These are phyloP conservation scores for Hemileia vastatrix DNA, from an alignment of 1,284 basidiomycete genomes.

Conservation along the genomic window DNA sequence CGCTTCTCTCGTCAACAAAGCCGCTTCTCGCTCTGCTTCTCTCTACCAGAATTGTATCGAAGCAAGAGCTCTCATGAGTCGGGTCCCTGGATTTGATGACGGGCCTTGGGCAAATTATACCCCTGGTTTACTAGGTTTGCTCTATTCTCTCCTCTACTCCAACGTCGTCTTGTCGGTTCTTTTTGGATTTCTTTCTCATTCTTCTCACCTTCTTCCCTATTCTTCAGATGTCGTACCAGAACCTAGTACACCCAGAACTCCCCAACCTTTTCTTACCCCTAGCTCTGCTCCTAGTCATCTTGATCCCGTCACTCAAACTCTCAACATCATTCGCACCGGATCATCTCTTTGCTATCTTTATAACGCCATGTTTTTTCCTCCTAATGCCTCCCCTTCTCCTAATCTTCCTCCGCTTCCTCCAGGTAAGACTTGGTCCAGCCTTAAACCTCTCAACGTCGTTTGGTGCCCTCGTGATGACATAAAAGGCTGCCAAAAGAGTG, in stretches of 20 bases:
- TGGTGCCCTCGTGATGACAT: constrained; percentile 56
- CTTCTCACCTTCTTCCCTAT: constrained; percentile 42
- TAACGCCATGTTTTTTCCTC: constrained; percentile 63
- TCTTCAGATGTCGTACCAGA: constrained; percentile 39
- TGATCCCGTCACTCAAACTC: constrained; percentile 70
- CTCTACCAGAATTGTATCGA: constrained; percentile 78
- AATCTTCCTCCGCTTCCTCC: constrained; percentile 45
- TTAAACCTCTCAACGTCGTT: constrained; percentile 54
- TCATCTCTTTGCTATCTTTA: constrained; percentile 89
- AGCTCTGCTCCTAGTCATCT: background rate
- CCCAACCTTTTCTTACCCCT: background rate
- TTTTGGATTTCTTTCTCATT: background rate
- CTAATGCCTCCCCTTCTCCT: constrained; percentile 3
- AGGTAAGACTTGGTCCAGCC: constrained; percentile 57
- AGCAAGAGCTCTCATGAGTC: constrained; percentile 61
- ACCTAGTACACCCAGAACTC: constrained; percentile 32
- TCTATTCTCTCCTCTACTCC: constrained; percentile 47
- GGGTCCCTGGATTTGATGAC: constrained; percentile 57
- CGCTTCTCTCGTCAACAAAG: constrained; percentile 62
- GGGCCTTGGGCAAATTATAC: constrained; percentile 20
- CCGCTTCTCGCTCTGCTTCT: constrained; percentile 65
- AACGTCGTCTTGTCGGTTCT: background rate
- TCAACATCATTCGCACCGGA: constrained; percentile 86
- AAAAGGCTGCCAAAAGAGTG: constrained; percentile 58
- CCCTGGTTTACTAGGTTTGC: constrained; percentile 53